phyloP scores from a whole-genome alignment of 495 filamentous ascomycete species.

The Podospora fimiseda region DNA sequence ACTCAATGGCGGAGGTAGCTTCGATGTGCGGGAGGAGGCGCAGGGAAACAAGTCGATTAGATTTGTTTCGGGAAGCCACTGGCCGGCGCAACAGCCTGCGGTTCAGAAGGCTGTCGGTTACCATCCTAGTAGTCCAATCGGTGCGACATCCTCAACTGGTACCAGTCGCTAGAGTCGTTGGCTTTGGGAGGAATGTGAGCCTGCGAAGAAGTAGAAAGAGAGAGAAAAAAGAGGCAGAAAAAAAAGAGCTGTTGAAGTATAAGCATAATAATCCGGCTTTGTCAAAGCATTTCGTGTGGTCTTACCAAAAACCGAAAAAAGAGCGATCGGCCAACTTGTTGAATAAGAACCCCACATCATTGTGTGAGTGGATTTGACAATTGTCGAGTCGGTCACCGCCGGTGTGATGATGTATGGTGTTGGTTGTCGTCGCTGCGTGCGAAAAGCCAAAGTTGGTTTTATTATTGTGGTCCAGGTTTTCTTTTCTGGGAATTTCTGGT shows the following conservation, averaged over 20 bases:
- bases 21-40: conserved; percentile 53
- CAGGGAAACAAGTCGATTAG: conserved; percentile 48
- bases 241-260: neutral
- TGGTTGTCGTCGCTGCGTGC: too few relatives aligned
- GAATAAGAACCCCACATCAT: too few relatives aligned
- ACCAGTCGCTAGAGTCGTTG: conserved; percentile 38
- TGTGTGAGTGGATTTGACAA: too few relatives aligned
- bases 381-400: too few relatives aligned
- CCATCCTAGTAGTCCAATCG: conserved; percentile 48
- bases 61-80: conserved; percentile 48
- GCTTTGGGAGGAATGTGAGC: neutral
- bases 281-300: too few relatives aligned
- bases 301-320: too few relatives aligned
- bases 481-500: too few relatives aligned
- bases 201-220: neutral
- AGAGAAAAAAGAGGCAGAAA: neutral
- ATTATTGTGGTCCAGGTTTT: too few relatives aligned
- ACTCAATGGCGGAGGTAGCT: conserved; percentile 83
- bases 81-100: conserved; percentile 19
- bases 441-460: too few relatives aligned
- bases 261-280: too few relatives aligned
- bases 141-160: neutral
- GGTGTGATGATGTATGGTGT: too few relatives aligned
- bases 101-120: conserved; percentile 35
- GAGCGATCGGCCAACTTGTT: too few relatives aligned